phyloP scores from a whole-genome alignment of 345 rosid genomes.

The Eucalyptus rudis region DNA sequence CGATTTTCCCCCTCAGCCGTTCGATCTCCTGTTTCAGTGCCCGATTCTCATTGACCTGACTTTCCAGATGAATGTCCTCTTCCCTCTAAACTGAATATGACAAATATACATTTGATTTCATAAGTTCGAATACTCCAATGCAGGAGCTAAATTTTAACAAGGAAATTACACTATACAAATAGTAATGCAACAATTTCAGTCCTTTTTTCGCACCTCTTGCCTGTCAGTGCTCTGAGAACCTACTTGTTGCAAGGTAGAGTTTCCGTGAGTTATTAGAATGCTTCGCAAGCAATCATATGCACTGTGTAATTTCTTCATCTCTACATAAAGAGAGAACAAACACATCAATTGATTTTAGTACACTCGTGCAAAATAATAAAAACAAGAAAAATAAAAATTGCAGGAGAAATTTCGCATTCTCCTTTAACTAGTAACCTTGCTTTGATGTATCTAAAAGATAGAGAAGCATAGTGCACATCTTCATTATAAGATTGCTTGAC shows the following conservation, averaged over 20 bases:
- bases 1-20: background rate
- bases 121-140: background rate
- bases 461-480: background rate
- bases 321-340: background rate
- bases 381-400: background rate
- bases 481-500: slow-evolving; percentile 5
- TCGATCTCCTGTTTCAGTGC: background rate
- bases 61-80: background rate
- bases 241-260: background rate
- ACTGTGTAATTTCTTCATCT: background rate
- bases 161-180: background rate
- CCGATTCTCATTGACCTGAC: background rate
- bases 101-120: background rate
- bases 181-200: background rate
- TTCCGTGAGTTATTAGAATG: background rate
- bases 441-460: no score
- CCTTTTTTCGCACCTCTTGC: background rate
- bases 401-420: background rate
- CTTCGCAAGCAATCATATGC: background rate
- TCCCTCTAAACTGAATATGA: background rate
- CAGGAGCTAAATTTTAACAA: background rate
- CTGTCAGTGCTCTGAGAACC: background rate
- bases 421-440: background rate
- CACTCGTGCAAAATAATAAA: background rate
- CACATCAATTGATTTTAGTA: background rate